Percentiles rank a stretch among this genome's conserved stretches.
Conservation (phyloP, 2,329 filamentous ascomycete species). For the Hortaea werneckii region DNA sequence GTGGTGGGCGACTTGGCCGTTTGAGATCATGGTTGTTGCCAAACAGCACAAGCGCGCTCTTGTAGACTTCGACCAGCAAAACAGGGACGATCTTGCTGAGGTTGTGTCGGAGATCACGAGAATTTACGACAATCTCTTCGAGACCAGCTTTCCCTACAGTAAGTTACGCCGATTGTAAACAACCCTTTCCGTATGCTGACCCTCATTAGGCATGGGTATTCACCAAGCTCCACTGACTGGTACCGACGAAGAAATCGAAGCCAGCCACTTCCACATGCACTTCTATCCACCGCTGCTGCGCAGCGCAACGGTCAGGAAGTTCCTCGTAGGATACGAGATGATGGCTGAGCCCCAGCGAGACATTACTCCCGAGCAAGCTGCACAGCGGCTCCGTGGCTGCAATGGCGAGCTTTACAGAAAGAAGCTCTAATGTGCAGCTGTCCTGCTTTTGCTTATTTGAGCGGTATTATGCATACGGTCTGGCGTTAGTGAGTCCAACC, state of each 20-base stretch:
- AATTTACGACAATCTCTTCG: constrained; percentile 92
- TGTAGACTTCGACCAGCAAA: constrained; percentile 64
- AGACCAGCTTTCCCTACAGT: constrained; percentile 94
- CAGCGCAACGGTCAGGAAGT: constrained; percentile 90
- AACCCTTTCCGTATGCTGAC: constrained; percentile 11
- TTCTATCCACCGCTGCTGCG: constrained; percentile 92
- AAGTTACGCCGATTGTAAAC: constrained; percentile 23
- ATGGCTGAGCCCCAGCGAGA: constrained; percentile 97
- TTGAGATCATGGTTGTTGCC: constrained; percentile 82
- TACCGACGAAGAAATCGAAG: constrained; percentile 70
- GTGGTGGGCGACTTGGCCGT: constrained; percentile 98
- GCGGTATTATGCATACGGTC: too few species aligned
- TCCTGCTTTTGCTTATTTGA: too few species aligned
- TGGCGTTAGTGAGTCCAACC: too few species aligned
- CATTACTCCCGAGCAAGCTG: constrained; percentile 93
- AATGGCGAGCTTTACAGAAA: constrained; percentile 75
- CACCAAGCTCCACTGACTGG: constrained; percentile 88
- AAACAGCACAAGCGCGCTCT: constrained; percentile 76
- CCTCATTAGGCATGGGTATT: constrained; percentile 63
- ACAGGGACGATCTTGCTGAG: constrained; percentile 68
- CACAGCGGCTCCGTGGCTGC: constrained; percentile 63
- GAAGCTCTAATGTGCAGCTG: neutral
- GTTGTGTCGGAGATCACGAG: constrained; percentile 79
- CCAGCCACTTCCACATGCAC: constrained; percentile 89
- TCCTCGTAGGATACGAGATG: constrained; percentile 91